Conservation (phyloP, 2,329 filamentous ascomycete genomes). For the Bipolaris bicolor region DNA sequence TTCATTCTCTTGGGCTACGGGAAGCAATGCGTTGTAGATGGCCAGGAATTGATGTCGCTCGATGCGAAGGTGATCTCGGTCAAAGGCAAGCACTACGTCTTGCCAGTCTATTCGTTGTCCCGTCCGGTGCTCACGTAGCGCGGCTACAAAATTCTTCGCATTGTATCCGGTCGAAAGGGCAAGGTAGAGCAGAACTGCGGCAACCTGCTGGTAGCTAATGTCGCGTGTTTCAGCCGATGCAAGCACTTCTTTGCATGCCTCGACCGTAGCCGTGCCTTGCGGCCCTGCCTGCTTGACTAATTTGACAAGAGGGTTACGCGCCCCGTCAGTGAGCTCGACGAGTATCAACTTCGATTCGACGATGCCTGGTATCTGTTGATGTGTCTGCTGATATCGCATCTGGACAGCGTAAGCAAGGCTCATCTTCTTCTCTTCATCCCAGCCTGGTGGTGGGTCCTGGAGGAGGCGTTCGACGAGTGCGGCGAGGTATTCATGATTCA, state of each 20-base stretch:
- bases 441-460: constrained; percentile 83
- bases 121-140: constrained; percentile 61
- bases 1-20: constrained; percentile 67
- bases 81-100: constrained; percentile 78
- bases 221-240: constrained; percentile 64
- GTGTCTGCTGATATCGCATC: constrained; percentile 67
- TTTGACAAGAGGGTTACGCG: constrained; percentile 67
- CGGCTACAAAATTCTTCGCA: constrained; percentile 69
- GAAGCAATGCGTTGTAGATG: constrained; percentile 79
- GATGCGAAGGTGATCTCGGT: constrained; percentile 76
- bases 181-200: constrained; percentile 76
- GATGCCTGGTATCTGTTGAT: constrained; percentile 70
- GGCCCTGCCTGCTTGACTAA: constrained; percentile 76
- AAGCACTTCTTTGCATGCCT: constrained; percentile 68
- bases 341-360: constrained; percentile 74
- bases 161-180: constrained; percentile 68
- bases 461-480: constrained; percentile 85
- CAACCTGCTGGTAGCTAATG: constrained; percentile 81
- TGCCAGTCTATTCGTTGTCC: constrained; percentile 67
- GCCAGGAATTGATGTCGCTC: constrained; percentile 80
- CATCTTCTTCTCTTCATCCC: constrained; percentile 75
- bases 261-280: constrained; percentile 76
- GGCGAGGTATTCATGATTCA: constrained; percentile 74
- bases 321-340: constrained; percentile 64
- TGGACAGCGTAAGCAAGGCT: constrained; percentile 69